These are phyloP conservation scores for Chlamydomonas urium DNA, from an alignment of 139 green algal genomes.

Conservation along the genomic window DNA sequence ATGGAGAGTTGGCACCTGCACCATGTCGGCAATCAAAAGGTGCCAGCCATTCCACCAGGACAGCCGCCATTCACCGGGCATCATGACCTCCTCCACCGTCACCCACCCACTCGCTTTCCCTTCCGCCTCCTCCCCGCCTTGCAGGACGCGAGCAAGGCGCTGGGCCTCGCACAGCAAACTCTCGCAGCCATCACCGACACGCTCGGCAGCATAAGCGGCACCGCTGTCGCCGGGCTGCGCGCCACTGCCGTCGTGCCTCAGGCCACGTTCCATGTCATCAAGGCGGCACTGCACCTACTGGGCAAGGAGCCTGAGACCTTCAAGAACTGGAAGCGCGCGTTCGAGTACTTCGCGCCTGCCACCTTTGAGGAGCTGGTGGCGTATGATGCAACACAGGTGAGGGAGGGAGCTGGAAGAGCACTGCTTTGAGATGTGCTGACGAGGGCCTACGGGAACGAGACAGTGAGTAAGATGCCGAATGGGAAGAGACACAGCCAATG, in stretches of 20 bases:
- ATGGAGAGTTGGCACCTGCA: too few species aligned
- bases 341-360: constrained; percentile 21
- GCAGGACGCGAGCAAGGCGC: constrained; percentile 6
- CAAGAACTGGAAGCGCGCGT: constrained; percentile 41
- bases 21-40: too few species aligned
- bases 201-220: background rate
- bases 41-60: too few species aligned
- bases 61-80: too few species aligned
- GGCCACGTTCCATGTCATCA: constrained; percentile 48
- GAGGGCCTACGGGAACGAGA: background rate
- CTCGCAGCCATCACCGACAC: constrained; percentile 24
- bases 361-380: constrained; percentile 40
- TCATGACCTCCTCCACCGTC: too few species aligned
- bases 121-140: too few species aligned
- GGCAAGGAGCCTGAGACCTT: constrained; percentile 31
- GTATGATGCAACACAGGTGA: constrained; percentile 38
- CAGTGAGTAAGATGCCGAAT: background rate
- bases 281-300: constrained; percentile 49
- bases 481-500: background rate
- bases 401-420: background rate
- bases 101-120: too few species aligned
- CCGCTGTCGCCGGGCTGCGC: constrained; percentile 20
- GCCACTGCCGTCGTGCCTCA: constrained; percentile 30
- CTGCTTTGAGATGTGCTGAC: background rate
- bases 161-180: constrained; percentile 30